Evolutionary conservation across 2,329 filamentous ascomycete genomes (phyloP), one percentile per base, ranked within the genome.

Genomic region (Xylariaceae sp.): DNA sequence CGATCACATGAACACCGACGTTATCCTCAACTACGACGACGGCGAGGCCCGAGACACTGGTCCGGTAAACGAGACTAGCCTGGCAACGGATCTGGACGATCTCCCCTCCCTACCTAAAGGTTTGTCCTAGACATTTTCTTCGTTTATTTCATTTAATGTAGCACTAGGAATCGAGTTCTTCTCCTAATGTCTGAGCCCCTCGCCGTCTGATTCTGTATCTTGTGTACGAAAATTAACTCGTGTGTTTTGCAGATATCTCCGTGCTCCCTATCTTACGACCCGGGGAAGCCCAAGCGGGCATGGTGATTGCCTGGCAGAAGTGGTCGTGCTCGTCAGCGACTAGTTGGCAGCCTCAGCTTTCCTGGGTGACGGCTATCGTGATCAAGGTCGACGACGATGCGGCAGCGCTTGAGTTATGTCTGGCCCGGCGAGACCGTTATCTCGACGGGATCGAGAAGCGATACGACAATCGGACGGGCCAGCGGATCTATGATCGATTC

Each of bases 401-500:
- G 3, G 75, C 70, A 1, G 62, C 70, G 0, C 70, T 96, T 13
- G 76, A 80, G 18, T 75, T 95, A 3, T 77, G 80, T 9, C 79
- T 96, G 2, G 90, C 91, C 2, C 80, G 81, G 62, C 82, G 89
- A 34, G 89, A 95, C 68, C 77, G 87, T 52, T 74, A 80, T 10
- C 73, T 80, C 4, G 80, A 82, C 56, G 71, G 78, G 61, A 82
- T 80, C 56, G 77, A 85, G 63, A 87, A 82, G 67, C 72, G 75
- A 15, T 86, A 85, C 64, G 86, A 93, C 65, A 80, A 85, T 9
- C 74, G 81, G 45, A 87, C 88, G 0, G 91, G 90, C 0, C 79
- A 88, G 62, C 82, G 90, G 8, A 74, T 90, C 8, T 96, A 93
- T 66, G 85, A 82, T 62, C 89, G 86, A 59, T 94, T 95, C 64